Evolutionary conservation across 495 filamentous ascomycete species (phyloP).

Genomic region (Xylaria grammica): DNA sequence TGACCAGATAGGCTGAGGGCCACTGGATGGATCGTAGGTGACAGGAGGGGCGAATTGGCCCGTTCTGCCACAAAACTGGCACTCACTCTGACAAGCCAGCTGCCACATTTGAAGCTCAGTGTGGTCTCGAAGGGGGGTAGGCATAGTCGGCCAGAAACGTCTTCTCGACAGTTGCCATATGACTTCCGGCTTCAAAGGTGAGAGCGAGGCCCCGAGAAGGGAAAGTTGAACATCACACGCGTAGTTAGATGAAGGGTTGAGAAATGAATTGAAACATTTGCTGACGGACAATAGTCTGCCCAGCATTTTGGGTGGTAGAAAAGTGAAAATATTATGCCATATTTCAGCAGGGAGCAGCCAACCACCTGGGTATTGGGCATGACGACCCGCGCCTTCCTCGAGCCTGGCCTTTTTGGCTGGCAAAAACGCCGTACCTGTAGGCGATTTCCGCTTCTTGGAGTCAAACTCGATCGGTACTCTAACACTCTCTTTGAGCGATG

Average conservation of each 20-base stretch:
- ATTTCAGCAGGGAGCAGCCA: slow-evolving; percentile 53
- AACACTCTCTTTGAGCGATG: slow-evolving; percentile 9
- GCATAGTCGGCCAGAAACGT: slow-evolving; percentile 59
- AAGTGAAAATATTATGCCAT: slow-evolving; percentile 63
- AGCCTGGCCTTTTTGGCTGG: slow-evolving; percentile 46
- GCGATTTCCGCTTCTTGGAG: slow-evolving; percentile 49
- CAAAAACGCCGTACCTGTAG: slow-evolving; percentile 20
- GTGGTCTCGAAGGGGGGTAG: slow-evolving; percentile 57
- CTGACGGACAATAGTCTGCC: slow-evolving; percentile 57
- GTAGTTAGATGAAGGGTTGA: slow-evolving; percentile 48
- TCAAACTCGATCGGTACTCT: slow-evolving; percentile 4
- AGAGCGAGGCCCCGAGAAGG: slow-evolving; percentile 26
- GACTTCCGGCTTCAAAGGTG: slow-evolving; percentile 50
- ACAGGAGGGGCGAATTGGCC: background rate
- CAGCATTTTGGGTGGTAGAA: slow-evolving; percentile 55
- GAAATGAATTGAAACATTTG: slow-evolving; percentile 58
- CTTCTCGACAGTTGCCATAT: slow-evolving; percentile 67
- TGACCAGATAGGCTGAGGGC: slow-evolving; percentile 66
- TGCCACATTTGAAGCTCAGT: slow-evolving; percentile 70
- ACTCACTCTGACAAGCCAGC: slow-evolving; percentile 56
- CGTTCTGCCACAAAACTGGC: slow-evolving; percentile 58
- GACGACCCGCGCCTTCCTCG: slow-evolving; percentile 28
- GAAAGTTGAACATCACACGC: slow-evolving; percentile 32
- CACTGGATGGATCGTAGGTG: slow-evolving; percentile 28
- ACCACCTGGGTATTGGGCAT: slow-evolving; percentile 36